Evolutionary conservation across 2,329 filamentous ascomycete species (phyloP).

Genomic region (Hypoxylon sp.): DNA sequence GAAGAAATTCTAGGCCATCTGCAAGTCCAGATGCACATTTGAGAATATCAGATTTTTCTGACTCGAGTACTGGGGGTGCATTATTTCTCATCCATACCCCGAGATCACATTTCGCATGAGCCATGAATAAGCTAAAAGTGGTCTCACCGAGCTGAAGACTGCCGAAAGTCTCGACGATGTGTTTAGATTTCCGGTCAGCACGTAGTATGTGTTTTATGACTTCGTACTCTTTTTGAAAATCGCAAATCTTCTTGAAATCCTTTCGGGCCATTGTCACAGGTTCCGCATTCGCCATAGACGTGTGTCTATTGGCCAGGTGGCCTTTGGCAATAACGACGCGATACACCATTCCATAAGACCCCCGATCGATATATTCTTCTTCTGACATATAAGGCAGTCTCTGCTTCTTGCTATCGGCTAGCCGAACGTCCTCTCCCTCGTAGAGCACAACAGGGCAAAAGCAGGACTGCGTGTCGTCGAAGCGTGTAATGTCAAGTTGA

Average conservation of each 20-base stretch:
- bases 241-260: slow-evolving; percentile 54
- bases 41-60: slow-evolving; percentile 50
- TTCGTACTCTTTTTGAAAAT: slow-evolving; percentile 52
- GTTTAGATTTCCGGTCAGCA: slow-evolving; percentile 52
- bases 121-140: slow-evolving; percentile 60
- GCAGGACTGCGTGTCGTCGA: slow-evolving; percentile 53
- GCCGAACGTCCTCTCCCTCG: slow-evolving; percentile 50
- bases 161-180: slow-evolving; percentile 57
- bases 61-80: slow-evolving; percentile 38
- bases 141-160: slow-evolving; percentile 53
- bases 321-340: slow-evolving; percentile 53
- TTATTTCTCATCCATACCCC: slow-evolving; percentile 54
- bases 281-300: slow-evolving; percentile 41
- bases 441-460: slow-evolving; percentile 55
- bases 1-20: slow-evolving; percentile 56
- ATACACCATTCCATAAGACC: slow-evolving; percentile 54
- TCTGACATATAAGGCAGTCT: slow-evolving; percentile 55
- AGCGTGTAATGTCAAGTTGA: slow-evolving; percentile 48
- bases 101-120: slow-evolving; percentile 57
- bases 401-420: slow-evolving; percentile 44
- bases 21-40: slow-evolving; percentile 54
- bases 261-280: slow-evolving; percentile 55
- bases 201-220: slow-evolving; percentile 56
- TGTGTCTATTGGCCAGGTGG: slow-evolving; percentile 51
- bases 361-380: slow-evolving; percentile 52